Base-by-base conservation (phyloP, 305 asterid species). In the Withania somnifera region DNA sequence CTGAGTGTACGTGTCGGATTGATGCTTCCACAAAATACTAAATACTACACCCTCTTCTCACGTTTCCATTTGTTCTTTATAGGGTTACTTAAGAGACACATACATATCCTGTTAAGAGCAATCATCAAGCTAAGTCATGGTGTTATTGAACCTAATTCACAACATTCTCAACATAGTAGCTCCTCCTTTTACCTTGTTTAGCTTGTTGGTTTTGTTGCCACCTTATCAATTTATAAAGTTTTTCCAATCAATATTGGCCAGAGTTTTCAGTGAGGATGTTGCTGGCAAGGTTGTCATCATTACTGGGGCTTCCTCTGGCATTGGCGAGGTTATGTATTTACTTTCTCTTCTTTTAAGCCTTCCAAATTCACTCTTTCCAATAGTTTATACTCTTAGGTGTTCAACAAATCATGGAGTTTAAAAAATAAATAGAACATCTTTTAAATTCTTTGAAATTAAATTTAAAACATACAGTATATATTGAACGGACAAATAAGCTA, bases 241-340 rank as follows among this genome's bases (percentile, higher is more conserved):
- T 83, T 89, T 91, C 77, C 88, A 87, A 77, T 92, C 97, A 7
- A 6, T 87, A n/a, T 34, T 92, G 52, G 87, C 88, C 17, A 53
- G 91, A 77, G 11, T 93, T 67, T 91, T 89, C 88, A 42, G 81
- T 26, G 98, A 95, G 36, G 91, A 93, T 42, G 82, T 95, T 64
- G 84, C 92, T 86, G 94, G 93, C 3, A 95, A 93, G 69, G 97
- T 92, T 36, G 89, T 93, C 63, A 4, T 93, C 84, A 92, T 95
- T 81, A 93, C 97, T 71, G 98, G 99, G 7, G 97, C 99, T 83
- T 95, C 99, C 84, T 92, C 99, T 32, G 96, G 98, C 85, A 92
- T 93, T 40, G 99, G 99, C 68, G 97, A 95, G 87, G 97, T 94
- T 28, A 73, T 26, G 2, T 11, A 36, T 36, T 36, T 0, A 66